Evolutionary conservation across 2,329 filamentous ascomycete species (phyloP).

Genomic region (Nigrospora oryzae): DNA sequence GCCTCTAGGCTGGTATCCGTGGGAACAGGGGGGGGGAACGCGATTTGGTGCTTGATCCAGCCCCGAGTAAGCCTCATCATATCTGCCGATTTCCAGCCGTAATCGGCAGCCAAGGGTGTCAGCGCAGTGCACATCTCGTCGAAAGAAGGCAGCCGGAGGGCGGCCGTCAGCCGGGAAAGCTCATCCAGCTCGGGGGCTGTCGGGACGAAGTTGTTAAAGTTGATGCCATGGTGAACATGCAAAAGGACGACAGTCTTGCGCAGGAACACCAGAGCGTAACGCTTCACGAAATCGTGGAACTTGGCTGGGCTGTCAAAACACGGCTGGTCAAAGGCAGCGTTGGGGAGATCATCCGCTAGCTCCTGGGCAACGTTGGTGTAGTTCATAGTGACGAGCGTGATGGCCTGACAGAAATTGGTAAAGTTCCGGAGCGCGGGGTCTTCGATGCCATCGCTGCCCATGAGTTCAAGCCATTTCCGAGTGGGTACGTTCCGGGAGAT

Average conservation of each 20-base stretch:
- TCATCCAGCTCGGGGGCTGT: constrained; percentile 62
- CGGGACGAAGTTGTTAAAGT: constrained; percentile 67
- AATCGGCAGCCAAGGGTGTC: constrained; percentile 32
- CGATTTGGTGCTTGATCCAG: constrained; percentile 64
- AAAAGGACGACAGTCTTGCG: constrained; percentile 79
- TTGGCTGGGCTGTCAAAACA: constrained; percentile 43
- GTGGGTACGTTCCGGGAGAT: constrained; percentile 46
- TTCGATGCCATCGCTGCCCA: constrained; percentile 31
- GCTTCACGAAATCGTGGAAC: constrained; percentile 57
- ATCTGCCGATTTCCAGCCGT: constrained; percentile 37
- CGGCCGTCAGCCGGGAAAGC: constrained; percentile 69
- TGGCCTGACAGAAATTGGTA: constrained; percentile 42
- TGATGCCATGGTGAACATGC: constrained; percentile 80
- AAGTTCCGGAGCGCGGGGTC: constrained; percentile 44
- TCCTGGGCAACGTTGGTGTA: constrained; percentile 26
- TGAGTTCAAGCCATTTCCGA: constrained; percentile 37
- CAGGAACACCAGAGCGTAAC: constrained; percentile 84
- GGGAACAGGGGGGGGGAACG: constrained; percentile 18
- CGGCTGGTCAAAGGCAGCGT: constrained; percentile 45
- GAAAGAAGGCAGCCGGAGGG: constrained; percentile 68
- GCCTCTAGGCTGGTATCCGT: constrained; percentile 1
- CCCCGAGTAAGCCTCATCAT: constrained; percentile 43
- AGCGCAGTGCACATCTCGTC: constrained; percentile 66
- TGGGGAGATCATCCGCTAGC: constrained; percentile 22
- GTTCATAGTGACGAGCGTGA: constrained; percentile 36